Base-by-base conservation (phyloP, 2,329 filamentous ascomycete species). In the Eutypella sp. region DNA sequence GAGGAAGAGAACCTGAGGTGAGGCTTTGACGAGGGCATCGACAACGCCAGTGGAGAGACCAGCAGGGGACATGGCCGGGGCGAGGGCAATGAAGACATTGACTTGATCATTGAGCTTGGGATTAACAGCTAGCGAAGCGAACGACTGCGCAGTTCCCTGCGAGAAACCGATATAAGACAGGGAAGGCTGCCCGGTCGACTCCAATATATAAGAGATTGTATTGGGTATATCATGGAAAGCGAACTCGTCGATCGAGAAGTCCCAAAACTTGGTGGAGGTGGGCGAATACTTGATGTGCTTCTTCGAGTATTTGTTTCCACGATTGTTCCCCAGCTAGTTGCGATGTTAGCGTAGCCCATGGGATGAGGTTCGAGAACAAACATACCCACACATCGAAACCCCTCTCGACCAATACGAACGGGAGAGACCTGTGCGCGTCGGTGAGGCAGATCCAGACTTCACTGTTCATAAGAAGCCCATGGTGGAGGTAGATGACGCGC, bases 251-350 rank as follows among this genome's bases (percentile, higher is more conserved):
- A 99, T 97, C 42, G 89, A 96, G 64, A 99, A 99, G 65, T 96
- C 85, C 93, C 93, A 99, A 66, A 99, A 99, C 13, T 81, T 75
- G 31, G 77, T 71, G 2, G 87, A 85, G 1, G 81, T 85, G 0
- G 93, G 91, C 1, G 89, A 85, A 51, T 75, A 74, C 48, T 84
- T 78, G 42, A 91, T 81, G 2, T 84, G 91, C 69, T 99, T 99
- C 67, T 97, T 99, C 39, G 90, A 96, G 70, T 99, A 99, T 65
- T 99, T 99, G 76, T 99, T 99, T 41, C 93, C 93, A 29, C 93
- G 84, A 61, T 99, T 99, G 67, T 99, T 99, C 42, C 93, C 93
- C 51, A 99, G 76, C 88, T 87, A 48, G 24, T 13, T 16, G 8
- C 5, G 31, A 8, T 3, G 42, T 70, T 44, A 69, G 60, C 49